Evolutionary conservation across 768 basidiomycete species (phyloP), one percentile per base, ranked within the genome.

Genomic region (Pholiota microspora): DNA sequence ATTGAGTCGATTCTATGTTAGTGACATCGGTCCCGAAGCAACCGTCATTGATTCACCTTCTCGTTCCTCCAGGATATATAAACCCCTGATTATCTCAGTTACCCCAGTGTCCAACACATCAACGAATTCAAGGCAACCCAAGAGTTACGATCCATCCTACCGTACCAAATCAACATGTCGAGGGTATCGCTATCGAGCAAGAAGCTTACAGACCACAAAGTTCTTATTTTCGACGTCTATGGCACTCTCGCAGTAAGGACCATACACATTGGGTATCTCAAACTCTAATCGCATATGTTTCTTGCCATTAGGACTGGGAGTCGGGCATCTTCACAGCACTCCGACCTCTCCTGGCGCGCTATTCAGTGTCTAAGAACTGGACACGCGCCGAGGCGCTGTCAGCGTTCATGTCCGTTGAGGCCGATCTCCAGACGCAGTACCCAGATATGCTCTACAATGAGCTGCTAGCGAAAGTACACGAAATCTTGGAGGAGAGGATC

Each of bases 191-290:
- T 21, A 42, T 42, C 40, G 16, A 42, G n/a, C 21, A 21, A 21
- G 16, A 75, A 72, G 49, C 60, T 82, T 16, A 74, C 72, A 6
- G 73, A 78, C 63, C 72, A 73, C 67, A 76, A 77, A 64, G 78
- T 77, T 21, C 76, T 91, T 38, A 72, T 89, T 45, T 88, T 89
- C 64, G 89, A 92, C 59, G 85, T 88, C 56, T 91, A 90, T 58
- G 89, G 85, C 3, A 92, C 89, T 0, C 80, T 91, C 47, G 70
- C 82, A 40, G 84, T 83, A 66, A 49, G 75, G 10, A 16, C 40
- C 16, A 18, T 66, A 7, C n/a, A n/a, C n/a, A n/a, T n/a, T n/a
- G n/a, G n/a, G n/a, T n/a, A n/a, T n/a, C 3, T 9, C 24, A 7
- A 27, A 16, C 16, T 8, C 23, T 32, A 27, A 24, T 53, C 12